Conservation (phyloP, 2,329 filamentous ascomycete species). For the Beauveria caledonica region DNA sequence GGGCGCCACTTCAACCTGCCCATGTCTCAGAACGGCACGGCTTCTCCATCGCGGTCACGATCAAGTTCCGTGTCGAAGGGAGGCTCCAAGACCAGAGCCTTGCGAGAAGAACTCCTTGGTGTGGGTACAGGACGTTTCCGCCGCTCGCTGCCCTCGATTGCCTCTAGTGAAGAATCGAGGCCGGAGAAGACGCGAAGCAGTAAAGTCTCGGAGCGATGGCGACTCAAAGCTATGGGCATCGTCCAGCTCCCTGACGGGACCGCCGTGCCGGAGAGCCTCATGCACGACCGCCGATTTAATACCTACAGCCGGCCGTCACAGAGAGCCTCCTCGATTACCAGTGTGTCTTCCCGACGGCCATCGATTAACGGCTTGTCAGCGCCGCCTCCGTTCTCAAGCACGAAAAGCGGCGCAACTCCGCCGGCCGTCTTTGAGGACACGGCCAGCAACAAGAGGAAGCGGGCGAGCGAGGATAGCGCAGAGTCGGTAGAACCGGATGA, state of each 20-base stretch:
- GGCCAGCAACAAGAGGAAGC: conserved; percentile 26
- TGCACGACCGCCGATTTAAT: conserved; percentile 32
- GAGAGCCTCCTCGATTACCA: neutral
- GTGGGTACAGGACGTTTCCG: conserved; percentile 26
- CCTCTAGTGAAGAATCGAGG: conserved; percentile 19
- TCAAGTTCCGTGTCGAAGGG: conserved; percentile 15
- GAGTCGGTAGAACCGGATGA: conserved; percentile 10
- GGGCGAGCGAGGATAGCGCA: conserved; percentile 20
- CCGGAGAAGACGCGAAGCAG: conserved; percentile 23
- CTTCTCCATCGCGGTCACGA: conserved; percentile 14
- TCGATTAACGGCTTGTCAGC: conserved; percentile 2
- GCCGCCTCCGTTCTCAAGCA: neutral
- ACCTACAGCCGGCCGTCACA: neutral
- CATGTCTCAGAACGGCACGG: conserved; percentile 14
- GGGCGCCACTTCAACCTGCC: conserved; percentile 14
- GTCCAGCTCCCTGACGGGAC: conserved; percentile 46
- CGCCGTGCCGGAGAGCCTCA: conserved; percentile 43
- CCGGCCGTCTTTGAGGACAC: conserved; percentile 12
- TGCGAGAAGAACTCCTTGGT: conserved; percentile 27
- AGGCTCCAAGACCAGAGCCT: conserved; percentile 28
- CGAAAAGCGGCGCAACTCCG: neutral
- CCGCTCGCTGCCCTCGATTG: conserved; percentile 30
- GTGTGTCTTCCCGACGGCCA: neutral
- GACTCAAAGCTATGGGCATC: conserved; percentile 41
- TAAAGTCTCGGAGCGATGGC: conserved; percentile 36